Percentiles rank a stretch among this genome's conserved stretches.
Conservation (phyloP, 768 basidiomycete species). For the Termitomyces sp. region DNA sequence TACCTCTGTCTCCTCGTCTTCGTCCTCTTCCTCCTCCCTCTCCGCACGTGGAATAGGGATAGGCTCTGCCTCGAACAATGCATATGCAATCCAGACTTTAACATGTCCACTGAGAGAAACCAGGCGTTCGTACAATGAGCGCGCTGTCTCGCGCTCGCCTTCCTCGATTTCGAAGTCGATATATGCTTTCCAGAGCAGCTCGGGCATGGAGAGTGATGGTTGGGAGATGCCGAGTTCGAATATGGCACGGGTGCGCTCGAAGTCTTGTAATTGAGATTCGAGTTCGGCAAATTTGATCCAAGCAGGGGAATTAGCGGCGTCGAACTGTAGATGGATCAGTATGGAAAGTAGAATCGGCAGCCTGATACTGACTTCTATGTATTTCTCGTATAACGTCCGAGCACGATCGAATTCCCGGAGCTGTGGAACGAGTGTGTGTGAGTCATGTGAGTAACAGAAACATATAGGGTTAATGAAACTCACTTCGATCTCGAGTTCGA, state of each 20-base stretch:
- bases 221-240: conserved; percentile 90
- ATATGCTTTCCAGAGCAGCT: conserved; percentile 90
- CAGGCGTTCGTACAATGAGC: conserved; percentile 86
- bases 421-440: conserved; percentile 28
- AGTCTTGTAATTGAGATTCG: conserved; percentile 83
- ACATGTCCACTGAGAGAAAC: conserved; percentile 84
- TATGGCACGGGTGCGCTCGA: conserved; percentile 84
- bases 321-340: conserved; percentile 44
- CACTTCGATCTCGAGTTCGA: conserved; percentile 89
- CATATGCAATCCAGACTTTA: conserved; percentile 97
- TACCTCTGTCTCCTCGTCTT: conserved; percentile 57
- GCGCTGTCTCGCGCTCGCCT: conserved; percentile 80
- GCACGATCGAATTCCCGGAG: conserved; percentile 95
- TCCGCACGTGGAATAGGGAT: conserved; percentile 59
- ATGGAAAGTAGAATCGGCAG: background rate
- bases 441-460: too few relatives aligned
- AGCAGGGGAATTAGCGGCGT: conserved; percentile 84
- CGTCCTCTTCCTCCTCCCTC: conserved; percentile 71
- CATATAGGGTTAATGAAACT: conserved; percentile 12
- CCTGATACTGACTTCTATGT: conserved; percentile 64
- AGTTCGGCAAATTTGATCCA: conserved; percentile 98
- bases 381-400: conserved; percentile 88
- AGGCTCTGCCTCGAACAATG: conserved; percentile 82
- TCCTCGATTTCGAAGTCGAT: conserved; percentile 96
- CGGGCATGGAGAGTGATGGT: conserved; percentile 87